Conservation (phyloP, 2,329 filamentous ascomycete species). For the Fusarium sp. region DNA sequence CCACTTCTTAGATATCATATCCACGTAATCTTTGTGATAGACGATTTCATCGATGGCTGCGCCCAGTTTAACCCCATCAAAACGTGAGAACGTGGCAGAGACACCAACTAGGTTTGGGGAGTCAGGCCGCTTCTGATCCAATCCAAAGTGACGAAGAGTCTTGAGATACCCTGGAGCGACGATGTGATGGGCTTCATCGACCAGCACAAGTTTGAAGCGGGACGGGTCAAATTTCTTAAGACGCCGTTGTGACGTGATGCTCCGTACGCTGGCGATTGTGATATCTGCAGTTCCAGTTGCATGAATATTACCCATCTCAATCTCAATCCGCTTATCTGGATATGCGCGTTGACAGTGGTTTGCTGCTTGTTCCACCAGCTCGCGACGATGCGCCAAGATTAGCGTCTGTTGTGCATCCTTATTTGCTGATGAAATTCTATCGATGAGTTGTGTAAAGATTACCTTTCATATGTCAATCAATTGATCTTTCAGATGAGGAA, state of each 20-base stretch:
- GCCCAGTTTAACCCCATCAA: slow-evolving; percentile 86
- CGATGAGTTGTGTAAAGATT: slow-evolving; percentile 95
- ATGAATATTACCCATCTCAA: slow-evolving; percentile 87
- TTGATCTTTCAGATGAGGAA: neutral
- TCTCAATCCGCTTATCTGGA: slow-evolving; percentile 82
- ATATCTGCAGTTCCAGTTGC: slow-evolving; percentile 89
- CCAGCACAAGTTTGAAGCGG: slow-evolving; percentile 88
- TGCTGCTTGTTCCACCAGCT: slow-evolving; percentile 94
- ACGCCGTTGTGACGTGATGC: slow-evolving; percentile 80
- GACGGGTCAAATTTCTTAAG: slow-evolving; percentile 85
- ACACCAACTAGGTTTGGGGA: slow-evolving; percentile 84
- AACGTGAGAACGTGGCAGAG: slow-evolving; percentile 82
- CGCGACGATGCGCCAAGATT: slow-evolving; percentile 90
- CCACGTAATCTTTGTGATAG: slow-evolving; percentile 82
- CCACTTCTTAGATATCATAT: slow-evolving; percentile 88
- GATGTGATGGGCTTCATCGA: slow-evolving; percentile 98
- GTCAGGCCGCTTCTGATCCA: slow-evolving; percentile 61
- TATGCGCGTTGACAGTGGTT: slow-evolving; percentile 85
- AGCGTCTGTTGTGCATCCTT: slow-evolving; percentile 77
- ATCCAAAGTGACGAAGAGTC: slow-evolving; percentile 81
- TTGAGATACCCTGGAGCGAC: slow-evolving; percentile 84
- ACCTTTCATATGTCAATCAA: slow-evolving; percentile 65
- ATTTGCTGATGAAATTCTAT: slow-evolving; percentile 71
- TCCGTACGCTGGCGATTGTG: slow-evolving; percentile 90
- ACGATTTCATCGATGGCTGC: slow-evolving; percentile 94